A percentile compares a stretch with the other conserved stretches of the same genome.
Evolutionary conservation across 106 monocot species (phyloP).

Genomic region (Hemerocallis citrina): DNA sequence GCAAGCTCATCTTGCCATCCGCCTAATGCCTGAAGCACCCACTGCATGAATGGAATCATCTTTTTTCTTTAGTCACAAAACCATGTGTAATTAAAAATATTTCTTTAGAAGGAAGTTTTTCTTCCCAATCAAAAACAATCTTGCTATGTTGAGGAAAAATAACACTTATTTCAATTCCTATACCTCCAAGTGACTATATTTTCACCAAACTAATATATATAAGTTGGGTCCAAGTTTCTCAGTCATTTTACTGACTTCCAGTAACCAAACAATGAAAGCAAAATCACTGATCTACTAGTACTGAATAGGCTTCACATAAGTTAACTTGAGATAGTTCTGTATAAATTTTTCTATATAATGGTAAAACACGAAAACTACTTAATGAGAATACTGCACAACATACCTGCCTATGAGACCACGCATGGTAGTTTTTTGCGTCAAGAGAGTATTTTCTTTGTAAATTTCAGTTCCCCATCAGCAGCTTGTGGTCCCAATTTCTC

Average conservation of each 20-base stretch:
- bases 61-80: background rate
- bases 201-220: too few species aligned
- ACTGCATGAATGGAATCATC: slow-evolving; percentile 44
- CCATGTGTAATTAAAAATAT: background rate
- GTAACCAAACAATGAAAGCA: background rate
- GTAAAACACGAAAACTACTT: background rate
- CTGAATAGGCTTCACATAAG: background rate
- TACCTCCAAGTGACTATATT: too few species aligned
- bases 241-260: too few species aligned
- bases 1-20: slow-evolving; percentile 92
- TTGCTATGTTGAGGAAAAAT: background rate
- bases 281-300: background rate
- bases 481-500: slow-evolving; percentile 77
- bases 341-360: background rate
- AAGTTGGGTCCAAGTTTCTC: too few species aligned
- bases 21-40: slow-evolving; percentile 90
- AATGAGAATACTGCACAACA: background rate
- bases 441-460: slow-evolving; percentile 58
- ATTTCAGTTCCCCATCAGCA: slow-evolving; percentile 54
- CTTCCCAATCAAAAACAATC: background rate
- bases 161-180: too few species aligned
- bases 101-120: background rate
- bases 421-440: slow-evolving; percentile 98
- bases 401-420: slow-evolving; percentile 99
- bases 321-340: background rate